Evolutionary conservation across 257 asterid species (phyloP).

Genomic region (Gentiana straminea): DNA sequence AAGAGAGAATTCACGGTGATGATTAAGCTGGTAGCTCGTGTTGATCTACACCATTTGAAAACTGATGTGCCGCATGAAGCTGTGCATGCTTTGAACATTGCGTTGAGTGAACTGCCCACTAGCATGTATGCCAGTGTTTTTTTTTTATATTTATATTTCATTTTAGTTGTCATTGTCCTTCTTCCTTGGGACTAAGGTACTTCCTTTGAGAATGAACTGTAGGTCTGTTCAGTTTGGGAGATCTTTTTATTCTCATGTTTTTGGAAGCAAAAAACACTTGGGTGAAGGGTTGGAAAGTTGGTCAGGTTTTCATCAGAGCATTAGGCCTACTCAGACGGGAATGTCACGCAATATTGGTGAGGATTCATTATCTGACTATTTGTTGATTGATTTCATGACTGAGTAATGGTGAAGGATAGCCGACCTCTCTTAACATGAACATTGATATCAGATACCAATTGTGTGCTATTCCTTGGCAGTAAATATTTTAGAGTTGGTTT

Average conservation of each 20-base stretch:
- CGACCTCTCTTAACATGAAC: no score
- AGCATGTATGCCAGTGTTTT: constrained; percentile 22
- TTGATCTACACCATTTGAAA: constrained; percentile 84
- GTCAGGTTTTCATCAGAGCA: constrained; percentile 96
- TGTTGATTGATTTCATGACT: background rate
- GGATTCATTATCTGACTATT: background rate
- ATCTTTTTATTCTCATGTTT: constrained; percentile 71
- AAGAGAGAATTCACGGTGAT: constrained; percentile 83
- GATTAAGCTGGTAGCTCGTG: constrained; percentile 86
- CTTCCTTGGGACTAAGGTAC: background rate
- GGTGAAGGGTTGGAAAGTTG: constrained; percentile 97
- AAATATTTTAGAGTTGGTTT: background rate
- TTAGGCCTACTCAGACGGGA: constrained; percentile 98
- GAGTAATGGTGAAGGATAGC: background rate
- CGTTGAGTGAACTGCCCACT: constrained; percentile 84
- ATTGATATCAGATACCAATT: background rate
- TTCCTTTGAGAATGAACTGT: constrained; percentile 3
- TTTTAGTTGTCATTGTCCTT: background rate
- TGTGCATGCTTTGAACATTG: constrained; percentile 87
- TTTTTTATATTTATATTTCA: no score
- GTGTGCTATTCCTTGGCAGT: background rate
- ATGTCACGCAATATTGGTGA: constrained; percentile 80
- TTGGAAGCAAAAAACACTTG: constrained; percentile 71
- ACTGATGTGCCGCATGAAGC: constrained; percentile 99
- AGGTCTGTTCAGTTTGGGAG: constrained; percentile 77